Conservation (phyloP, 495 filamentous ascomycete genomes). For the Neurospora cerealis region DNA sequence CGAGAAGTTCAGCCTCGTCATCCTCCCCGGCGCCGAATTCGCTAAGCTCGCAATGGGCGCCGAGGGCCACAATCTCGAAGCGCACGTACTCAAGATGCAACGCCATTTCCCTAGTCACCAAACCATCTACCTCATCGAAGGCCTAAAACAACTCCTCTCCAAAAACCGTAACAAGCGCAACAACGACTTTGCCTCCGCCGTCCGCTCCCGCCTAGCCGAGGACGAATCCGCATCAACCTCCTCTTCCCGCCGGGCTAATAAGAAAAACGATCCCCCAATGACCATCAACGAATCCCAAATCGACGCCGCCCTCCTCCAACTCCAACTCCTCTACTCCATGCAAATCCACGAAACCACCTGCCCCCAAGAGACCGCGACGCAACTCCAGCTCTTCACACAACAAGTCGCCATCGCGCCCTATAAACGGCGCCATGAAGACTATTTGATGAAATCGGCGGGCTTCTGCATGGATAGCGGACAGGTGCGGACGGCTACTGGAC, state of each 20-base stretch:
- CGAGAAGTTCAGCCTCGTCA: conserved; percentile 59
- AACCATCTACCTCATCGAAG: conserved; percentile 71
- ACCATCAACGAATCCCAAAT: conserved; percentile 60
- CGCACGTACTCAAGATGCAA: conserved; percentile 49
- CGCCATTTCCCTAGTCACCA: conserved; percentile 40
- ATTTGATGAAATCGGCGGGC: conserved; percentile 37
- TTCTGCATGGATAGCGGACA: conserved; percentile 84
- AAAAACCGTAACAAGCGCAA: conserved; percentile 62
- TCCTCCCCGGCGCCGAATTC: conserved; percentile 59
- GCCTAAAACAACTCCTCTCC: conserved; percentile 54
- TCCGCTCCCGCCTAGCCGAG: conserved; percentile 44
- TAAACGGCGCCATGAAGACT: conserved; percentile 33
- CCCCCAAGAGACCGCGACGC: conserved; percentile 61
- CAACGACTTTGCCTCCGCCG: conserved; percentile 54
- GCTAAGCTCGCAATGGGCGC: conserved; percentile 47
- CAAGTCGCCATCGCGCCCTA: conserved; percentile 74
- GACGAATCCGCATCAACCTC: conserved; percentile 3
- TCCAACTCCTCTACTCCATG: conserved; percentile 59
- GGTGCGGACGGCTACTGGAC: conserved; percentile 60
- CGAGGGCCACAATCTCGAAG: conserved; percentile 42
- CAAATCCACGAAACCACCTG: conserved; percentile 63
- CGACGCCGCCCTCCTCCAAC: conserved; percentile 60
- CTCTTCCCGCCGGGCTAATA: conserved; percentile 22
- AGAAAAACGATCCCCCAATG: conserved; percentile 33
- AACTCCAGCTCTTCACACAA: conserved; percentile 68